These are phyloP conservation scores for Calonectria pteridis DNA, from an alignment of 2,329 filamentous ascomycete species.

Conservation along the genomic window DNA sequence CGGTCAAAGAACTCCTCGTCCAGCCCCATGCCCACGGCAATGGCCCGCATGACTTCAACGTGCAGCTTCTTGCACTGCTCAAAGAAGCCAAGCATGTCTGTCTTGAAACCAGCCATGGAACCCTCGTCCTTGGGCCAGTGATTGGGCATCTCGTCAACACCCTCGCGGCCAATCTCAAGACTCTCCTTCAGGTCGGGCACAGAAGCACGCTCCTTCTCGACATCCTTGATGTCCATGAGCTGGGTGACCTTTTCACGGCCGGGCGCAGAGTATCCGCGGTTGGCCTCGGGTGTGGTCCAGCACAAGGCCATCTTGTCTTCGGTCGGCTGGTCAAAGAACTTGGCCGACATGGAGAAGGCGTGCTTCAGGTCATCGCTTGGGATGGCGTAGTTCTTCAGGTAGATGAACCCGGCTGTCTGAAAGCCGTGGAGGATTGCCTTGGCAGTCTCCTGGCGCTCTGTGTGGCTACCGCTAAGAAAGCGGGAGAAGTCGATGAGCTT, in stretches of 20 bases:
- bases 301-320: constrained; percentile 73
- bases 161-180: constrained; percentile 74
- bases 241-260: constrained; percentile 79
- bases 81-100: constrained; percentile 82
- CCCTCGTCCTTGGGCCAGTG: constrained; percentile 73
- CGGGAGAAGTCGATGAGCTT: constrained; percentile 71
- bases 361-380: constrained; percentile 66
- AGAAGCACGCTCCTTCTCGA: constrained; percentile 68
- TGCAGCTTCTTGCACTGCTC: constrained; percentile 81
- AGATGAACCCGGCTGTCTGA: constrained; percentile 89
- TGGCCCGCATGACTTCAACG: constrained; percentile 83
- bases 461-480: constrained; percentile 74
- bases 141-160: constrained; percentile 74
- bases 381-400: constrained; percentile 85
- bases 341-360: constrained; percentile 76
- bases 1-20: constrained; percentile 80
- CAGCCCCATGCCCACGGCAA: constrained; percentile 84
- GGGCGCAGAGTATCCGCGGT: constrained; percentile 78
- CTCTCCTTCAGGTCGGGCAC: constrained; percentile 76
- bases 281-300: constrained; percentile 80
- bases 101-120: constrained; percentile 68
- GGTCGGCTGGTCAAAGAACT: constrained; percentile 76
- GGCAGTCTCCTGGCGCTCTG: constrained; percentile 74
- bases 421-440: constrained; percentile 82
- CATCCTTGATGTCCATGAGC: constrained; percentile 65